A percentile compares a stretch with the other conserved stretches of the same genome.
These are phyloP conservation scores for Metarhizium humberi DNA, from an alignment of 2,329 filamentous ascomycete species.

Conservation along the genomic window DNA sequence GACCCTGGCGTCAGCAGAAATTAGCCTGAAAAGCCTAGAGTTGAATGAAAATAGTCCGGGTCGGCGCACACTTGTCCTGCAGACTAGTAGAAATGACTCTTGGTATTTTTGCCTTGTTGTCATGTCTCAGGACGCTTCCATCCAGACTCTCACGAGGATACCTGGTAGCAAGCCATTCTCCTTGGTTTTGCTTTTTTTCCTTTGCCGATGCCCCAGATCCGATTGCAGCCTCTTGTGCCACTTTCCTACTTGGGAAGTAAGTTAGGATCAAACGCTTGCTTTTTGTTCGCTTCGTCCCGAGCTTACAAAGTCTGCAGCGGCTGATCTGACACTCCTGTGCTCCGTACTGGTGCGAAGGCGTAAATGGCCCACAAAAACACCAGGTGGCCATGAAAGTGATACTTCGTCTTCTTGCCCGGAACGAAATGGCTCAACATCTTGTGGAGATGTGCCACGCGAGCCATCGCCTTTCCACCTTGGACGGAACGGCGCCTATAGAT, in stretches of 20 bases:
- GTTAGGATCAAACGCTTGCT: background rate
- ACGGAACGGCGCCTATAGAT: background rate
- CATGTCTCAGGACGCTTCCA: too few species aligned
- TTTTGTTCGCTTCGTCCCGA: constrained; percentile 4
- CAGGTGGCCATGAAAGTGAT: background rate
- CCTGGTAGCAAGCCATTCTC: too few species aligned
- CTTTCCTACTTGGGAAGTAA: too few species aligned
- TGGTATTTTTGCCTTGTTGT: too few species aligned
- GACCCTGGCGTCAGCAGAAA: background rate
- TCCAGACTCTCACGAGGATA: too few species aligned
- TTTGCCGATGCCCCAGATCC: background rate
- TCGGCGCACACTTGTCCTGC: too few species aligned
- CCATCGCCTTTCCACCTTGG: background rate
- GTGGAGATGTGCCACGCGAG: background rate
- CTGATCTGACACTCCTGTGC: background rate
- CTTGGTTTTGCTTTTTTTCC: too few species aligned
- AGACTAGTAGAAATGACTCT: too few species aligned
- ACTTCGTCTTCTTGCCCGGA: background rate
- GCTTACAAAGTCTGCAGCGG: background rate
- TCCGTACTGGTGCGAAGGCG: background rate
- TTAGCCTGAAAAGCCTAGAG: background rate
- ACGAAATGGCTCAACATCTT: background rate
- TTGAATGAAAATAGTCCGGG: background rate
- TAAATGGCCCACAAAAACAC: background rate
- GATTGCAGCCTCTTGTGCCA: background rate